Evolutionary conservation across 2,329 filamentous ascomycete species (phyloP).

Genomic region (Alternaria longipes): DNA sequence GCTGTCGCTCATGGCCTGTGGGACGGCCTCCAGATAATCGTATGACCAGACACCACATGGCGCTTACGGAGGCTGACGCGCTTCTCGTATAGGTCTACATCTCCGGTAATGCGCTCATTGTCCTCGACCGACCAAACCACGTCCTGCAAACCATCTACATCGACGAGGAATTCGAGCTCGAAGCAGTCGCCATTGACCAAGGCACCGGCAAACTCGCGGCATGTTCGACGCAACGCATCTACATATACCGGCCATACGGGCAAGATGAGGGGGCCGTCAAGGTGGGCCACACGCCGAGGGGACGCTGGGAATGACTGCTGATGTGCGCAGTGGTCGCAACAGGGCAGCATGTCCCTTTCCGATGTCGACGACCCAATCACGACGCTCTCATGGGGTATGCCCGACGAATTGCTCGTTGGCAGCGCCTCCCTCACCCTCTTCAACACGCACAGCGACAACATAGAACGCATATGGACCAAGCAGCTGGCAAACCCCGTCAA

Average conservation of each 20-base stretch:
- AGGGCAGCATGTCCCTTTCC: constrained; percentile 65
- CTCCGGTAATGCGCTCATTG: constrained; percentile 84
- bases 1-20: constrained; percentile 78
- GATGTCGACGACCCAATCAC: constrained; percentile 59
- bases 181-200: constrained; percentile 84
- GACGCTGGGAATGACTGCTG: constrained; percentile 31
- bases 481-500: constrained; percentile 76
- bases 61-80: constrained; percentile 17
- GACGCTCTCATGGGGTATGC: constrained; percentile 84
- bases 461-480: constrained; percentile 76
- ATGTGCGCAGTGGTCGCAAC: constrained; percentile 64
- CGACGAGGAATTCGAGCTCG: constrained; percentile 73
- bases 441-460: constrained; percentile 59
- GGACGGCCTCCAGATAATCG: constrained; percentile 76
- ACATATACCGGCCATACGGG: constrained; percentile 80
- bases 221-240: constrained; percentile 71
- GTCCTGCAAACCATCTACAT: constrained; percentile 93
- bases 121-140: constrained; percentile 76
- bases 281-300: constrained; percentile 59
- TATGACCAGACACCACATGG: constrained; percentile 54
- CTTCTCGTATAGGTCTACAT: constrained; percentile 74
- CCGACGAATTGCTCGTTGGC: constrained; percentile 84
- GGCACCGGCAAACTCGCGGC: constrained; percentile 84
- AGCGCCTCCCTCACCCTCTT: constrained; percentile 76
- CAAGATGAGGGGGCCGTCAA: constrained; percentile 76